Percentiles rank a stretch among this genome's conserved stretches.
These are phyloP conservation scores for Nemophila menziesii DNA, from an alignment of 257 asterid species.

Conservation along the genomic window DNA sequence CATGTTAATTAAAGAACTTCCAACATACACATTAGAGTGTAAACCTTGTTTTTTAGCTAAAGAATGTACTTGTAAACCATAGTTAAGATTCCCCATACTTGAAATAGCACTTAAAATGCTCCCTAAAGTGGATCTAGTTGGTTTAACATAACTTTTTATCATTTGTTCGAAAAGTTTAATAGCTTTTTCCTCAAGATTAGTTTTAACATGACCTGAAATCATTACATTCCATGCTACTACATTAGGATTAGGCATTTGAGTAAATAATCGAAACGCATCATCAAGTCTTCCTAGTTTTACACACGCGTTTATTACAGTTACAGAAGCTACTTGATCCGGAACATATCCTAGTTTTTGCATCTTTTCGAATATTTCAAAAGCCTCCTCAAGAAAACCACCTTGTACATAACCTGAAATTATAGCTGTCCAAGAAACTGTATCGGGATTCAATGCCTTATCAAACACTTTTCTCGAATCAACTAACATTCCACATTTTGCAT, in stretches of 20 bases:
- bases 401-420: constrained; percentile 62
- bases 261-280: constrained; percentile 45
- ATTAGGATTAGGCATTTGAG: constrained; percentile 42
- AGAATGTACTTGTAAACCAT: constrained; percentile 81
- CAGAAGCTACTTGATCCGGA: constrained; percentile 61
- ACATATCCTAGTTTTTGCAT: constrained; percentile 45
- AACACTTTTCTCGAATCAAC: constrained; percentile 51
- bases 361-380: constrained; percentile 44
- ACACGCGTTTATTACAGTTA: constrained; percentile 54
- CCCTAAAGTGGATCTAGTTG: constrained; percentile 81
- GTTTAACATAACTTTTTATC: constrained; percentile 43
- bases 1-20: constrained; percentile 84
- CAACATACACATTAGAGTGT: constrained; percentile 59
- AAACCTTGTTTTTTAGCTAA: constrained; percentile 67
- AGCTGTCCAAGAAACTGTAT: constrained; percentile 75
- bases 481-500: constrained; percentile 59
- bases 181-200: constrained; percentile 54
- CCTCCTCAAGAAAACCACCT: constrained; percentile 48
- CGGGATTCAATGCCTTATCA: constrained; percentile 38
- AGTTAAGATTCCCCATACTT: constrained; percentile 23
- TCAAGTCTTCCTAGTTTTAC: constrained; percentile 54
- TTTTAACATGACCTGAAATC: constrained; percentile 74
- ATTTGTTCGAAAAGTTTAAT: constrained; percentile 40
- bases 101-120: constrained; percentile 78
- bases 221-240: constrained; percentile 80